Conservation (phyloP, 495 filamentous ascomycete species). For the Penicillium daleae region DNA sequence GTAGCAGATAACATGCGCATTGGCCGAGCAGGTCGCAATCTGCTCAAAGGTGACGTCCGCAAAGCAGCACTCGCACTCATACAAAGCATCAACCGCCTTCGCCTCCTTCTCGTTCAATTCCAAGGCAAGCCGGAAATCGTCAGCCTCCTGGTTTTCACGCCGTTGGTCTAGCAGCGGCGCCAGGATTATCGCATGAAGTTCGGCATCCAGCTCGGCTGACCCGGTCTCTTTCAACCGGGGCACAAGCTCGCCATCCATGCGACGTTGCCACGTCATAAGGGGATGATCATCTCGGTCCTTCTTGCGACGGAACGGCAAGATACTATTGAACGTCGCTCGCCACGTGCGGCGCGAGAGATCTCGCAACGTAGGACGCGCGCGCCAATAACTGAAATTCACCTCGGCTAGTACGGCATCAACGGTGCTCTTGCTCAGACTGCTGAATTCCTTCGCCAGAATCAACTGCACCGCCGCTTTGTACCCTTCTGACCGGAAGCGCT, state of each 20-base stretch:
- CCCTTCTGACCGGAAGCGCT: slow-evolving; percentile 70
- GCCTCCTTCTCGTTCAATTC: slow-evolving; percentile 78
- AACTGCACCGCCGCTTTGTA: slow-evolving; percentile 75
- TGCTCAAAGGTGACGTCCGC: slow-evolving; percentile 78
- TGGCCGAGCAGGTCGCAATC: slow-evolving; percentile 70
- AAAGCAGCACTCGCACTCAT: slow-evolving; percentile 93
- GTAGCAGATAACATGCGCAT: slow-evolving; percentile 84
- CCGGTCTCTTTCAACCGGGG: slow-evolving; percentile 73
- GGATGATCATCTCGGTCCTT: slow-evolving; percentile 64
- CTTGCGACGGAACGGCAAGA: slow-evolving; percentile 70
- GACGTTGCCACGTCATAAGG: slow-evolving; percentile 65
- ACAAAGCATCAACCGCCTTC: slow-evolving; percentile 65
- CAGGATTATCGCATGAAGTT: slow-evolving; percentile 72
- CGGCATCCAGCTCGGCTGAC: slow-evolving; percentile 76
- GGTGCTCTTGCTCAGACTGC: slow-evolving; percentile 73
- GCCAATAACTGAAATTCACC: slow-evolving; percentile 82
- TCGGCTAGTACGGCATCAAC: slow-evolving; percentile 91
- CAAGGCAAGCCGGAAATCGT: slow-evolving; percentile 66
- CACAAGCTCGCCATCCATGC: slow-evolving; percentile 45
- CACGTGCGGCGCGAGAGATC: slow-evolving; percentile 80
- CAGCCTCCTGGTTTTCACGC: slow-evolving; percentile 58
- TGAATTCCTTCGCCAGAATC: slow-evolving; percentile 76
- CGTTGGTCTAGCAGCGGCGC: slow-evolving; percentile 60
- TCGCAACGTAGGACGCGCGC: slow-evolving; percentile 74
- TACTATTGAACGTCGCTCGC: slow-evolving; percentile 76